A percentile compares a stretch with the other conserved stretches of the same genome.
These are phyloP conservation scores for Pseudocercospora fijiensis DNA, from an alignment of 2,329 filamentous ascomycete species.

Conservation along the genomic window DNA sequence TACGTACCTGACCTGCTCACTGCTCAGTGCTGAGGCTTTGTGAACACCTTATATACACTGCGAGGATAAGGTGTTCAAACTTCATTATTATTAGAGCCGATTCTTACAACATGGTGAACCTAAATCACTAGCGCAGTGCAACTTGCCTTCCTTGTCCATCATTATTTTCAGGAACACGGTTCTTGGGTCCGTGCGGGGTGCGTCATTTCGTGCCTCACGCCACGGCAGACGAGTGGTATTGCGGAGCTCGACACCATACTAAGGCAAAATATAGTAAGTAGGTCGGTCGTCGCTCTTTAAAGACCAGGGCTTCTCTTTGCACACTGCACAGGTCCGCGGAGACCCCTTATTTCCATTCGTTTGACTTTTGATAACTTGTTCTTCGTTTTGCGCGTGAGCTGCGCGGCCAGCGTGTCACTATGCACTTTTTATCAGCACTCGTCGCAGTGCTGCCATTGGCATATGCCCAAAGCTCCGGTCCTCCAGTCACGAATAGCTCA, in stretches of 20 bases:
- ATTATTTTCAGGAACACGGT: constrained; percentile 2
- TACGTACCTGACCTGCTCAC: too few species aligned
- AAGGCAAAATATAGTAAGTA: not conserved
- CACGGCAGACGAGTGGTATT: not conserved
- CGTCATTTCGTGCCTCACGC: not conserved
- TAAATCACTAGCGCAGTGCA: too few species aligned
- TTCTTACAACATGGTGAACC: too few species aligned
- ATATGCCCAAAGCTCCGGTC: constrained; percentile 32
- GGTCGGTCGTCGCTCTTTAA: not conserved
- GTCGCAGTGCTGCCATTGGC: constrained; percentile 35
- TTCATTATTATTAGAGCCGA: too few species aligned
- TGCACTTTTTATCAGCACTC: constrained; percentile 29
- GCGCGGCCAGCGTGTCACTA: constrained; percentile 13
- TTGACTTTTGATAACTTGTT: not conserved
- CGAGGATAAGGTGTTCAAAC: too few species aligned
- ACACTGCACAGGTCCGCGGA: not conserved
- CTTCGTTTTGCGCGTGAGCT: not conserved
- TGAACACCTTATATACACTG: too few species aligned
- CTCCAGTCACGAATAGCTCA: constrained; percentile 16
- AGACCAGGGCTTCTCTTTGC: not conserved
- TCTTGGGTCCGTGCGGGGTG: not conserved
- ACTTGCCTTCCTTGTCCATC: constrained; percentile 1
- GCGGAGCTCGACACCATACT: not conserved
- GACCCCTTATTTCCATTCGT: not conserved
- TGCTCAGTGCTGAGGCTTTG: too few species aligned